Conservation (phyloP, 1,139 yeast species). For the Arxiozyma telluris region DNA sequence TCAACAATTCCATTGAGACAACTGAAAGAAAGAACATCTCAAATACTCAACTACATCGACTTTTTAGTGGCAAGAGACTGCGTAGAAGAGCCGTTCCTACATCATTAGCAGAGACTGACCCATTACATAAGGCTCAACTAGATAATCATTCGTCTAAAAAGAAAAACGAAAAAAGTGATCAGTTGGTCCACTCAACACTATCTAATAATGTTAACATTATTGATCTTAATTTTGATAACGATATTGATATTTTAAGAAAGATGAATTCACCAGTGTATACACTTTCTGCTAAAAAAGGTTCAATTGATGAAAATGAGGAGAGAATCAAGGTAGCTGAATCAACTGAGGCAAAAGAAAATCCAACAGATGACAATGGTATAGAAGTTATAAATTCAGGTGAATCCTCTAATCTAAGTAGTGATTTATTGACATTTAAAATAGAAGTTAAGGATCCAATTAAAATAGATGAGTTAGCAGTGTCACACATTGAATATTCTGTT, state of each 20-base stretch:
- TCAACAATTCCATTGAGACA: background rate
- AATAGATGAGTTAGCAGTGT: conserved; percentile 81
- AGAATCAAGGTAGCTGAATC: background rate
- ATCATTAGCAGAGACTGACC: conserved; percentile 13
- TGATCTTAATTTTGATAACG: background rate
- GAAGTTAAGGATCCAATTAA: conserved; percentile 85
- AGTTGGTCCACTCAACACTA: background rate
- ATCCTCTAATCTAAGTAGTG: background rate
- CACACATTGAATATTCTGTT: conserved; percentile 83
- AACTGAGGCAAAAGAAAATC: background rate
- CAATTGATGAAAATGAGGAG: background rate
- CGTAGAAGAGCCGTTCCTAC: conserved; percentile 17
- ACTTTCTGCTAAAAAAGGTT: conserved; percentile 5
- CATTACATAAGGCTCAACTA: conserved; percentile 19
- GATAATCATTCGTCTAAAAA: conserved; percentile 22
- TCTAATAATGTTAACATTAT: background rate
- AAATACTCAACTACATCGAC: conserved; percentile 13
- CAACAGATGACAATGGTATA: conserved; percentile 1
- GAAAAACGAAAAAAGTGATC: conserved; percentile 11
- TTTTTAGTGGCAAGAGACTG: conserved; percentile 21
- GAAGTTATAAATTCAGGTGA: background rate
- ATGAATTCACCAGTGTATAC: conserved; percentile 23
- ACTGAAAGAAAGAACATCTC: background rate
- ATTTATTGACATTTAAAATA: conserved; percentile 41
- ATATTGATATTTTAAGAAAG: conserved; percentile 16